Evolutionary conservation across 495 filamentous ascomycete genomes (phyloP).

Genomic region (Trichoderma virens): DNA sequence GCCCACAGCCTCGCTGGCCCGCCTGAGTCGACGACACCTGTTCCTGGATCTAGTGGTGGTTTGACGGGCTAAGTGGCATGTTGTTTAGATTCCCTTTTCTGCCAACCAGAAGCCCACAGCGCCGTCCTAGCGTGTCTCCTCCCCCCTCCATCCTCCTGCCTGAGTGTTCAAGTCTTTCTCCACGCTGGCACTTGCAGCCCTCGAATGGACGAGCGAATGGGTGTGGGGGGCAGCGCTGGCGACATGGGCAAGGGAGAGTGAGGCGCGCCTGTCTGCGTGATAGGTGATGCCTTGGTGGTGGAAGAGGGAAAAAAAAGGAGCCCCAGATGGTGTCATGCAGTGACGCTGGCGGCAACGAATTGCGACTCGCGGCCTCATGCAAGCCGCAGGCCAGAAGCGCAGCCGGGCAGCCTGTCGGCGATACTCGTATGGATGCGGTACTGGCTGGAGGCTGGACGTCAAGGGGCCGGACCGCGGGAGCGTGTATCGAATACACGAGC

Average conservation of each 20-base stretch:
- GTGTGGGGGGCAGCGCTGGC: neutral
- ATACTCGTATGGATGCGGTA: neutral
- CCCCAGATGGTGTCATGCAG: constrained; percentile 7
- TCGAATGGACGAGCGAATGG: neutral
- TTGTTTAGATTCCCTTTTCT: constrained; percentile 1
- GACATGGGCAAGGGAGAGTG: neutral
- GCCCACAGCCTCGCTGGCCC: constrained; percentile 3
- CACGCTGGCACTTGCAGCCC: neutral
- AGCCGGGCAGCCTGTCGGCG: neutral
- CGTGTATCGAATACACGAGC: too few species aligned
- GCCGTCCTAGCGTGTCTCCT: too few species aligned
- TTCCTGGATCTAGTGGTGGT: constrained; percentile 7
- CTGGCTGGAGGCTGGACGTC: neutral
- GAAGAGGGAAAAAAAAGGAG: neutral
- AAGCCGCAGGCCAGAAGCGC: neutral
- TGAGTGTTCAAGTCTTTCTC: too few species aligned
- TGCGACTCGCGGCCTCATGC: neutral
- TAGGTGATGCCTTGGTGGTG: neutral
- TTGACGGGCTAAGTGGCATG: too few species aligned
- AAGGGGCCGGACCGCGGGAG: too few species aligned
- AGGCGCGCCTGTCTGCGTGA: neutral
- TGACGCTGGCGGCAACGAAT: neutral
- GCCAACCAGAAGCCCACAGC: neutral
- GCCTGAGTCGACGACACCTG: neutral
- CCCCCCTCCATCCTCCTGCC: neutral